Base-by-base conservation (phyloP, 106 monocot genomes). In the Apostasia ramifera region DNA sequence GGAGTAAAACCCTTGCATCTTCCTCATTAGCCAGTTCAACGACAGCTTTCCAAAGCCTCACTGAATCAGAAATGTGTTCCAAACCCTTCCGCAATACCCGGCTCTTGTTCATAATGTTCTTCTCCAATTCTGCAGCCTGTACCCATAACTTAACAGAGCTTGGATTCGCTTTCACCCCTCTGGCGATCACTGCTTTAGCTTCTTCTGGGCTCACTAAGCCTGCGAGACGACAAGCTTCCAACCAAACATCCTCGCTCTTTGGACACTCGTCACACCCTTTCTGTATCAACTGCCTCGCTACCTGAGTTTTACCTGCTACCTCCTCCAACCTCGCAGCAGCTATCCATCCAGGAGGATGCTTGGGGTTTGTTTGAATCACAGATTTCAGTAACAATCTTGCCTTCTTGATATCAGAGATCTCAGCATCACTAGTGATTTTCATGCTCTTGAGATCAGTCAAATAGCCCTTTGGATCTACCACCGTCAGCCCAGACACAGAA, bases 331-430 rank as follows among this genome's bases (percentile, higher is more conserved):
- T 84, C 37, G 92, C 91, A 26, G 95, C 97, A 0, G 97, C 97
- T 56, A 97, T 97, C 97, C 97, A 97, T 7, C 97, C 97, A 0
- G 97, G 97, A 3, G 97, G 92, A 45, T 97, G 97, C 70, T 92
- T 97, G 1, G 89, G 97, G 66, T 97, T 97, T 1, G 97, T 97
- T 79, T 97, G 97, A 4, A 81, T 97, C 53, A 97, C 97, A 1
- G 97, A 97, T 57, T 97, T 97, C 13, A 97, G 79, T 72, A 97
- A 57, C 73, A 97, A 61, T 62, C 97, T 77, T 3, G 97, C 97
- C 78, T 97, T 97, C 81, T 97, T 97, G 44, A 97, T 92, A 73
- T 97, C 97, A 12, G 97, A 97, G 57, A 97, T 97, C 77, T 97
- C 97, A 39, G 97, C 97, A 79, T 97, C 92, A 38, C 97, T 97